Percentiles rank a stretch among this genome's conserved stretches.
These are phyloP conservation scores for Butyriboletus loyo DNA, from an alignment of 768 basidiomycete genomes.

Conservation along the genomic window DNA sequence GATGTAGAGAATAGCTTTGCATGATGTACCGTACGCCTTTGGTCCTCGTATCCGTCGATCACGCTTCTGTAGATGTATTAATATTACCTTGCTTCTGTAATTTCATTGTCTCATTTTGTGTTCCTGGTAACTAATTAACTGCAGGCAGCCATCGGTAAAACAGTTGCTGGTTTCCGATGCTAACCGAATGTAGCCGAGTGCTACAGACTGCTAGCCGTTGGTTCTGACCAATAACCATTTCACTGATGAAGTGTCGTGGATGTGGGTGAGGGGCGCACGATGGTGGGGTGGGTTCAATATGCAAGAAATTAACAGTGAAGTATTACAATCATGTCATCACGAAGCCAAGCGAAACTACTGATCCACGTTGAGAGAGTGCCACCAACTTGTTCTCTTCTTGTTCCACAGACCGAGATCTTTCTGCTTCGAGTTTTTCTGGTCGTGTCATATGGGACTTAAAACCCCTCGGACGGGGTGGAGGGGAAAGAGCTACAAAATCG, in stretches of 20 bases:
- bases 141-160: too few species aligned
- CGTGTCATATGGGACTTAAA: conserved; percentile 44
- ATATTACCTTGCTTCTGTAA: conserved; percentile 3
- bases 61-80: conserved; percentile 19
- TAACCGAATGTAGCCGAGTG: too few species aligned
- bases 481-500: conserved; percentile 53
- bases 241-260: neutral
- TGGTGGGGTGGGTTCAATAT: neutral
- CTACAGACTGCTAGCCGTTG: too few species aligned
- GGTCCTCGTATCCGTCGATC: neutral
- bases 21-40: conserved; percentile 38
- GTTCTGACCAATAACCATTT: too few species aligned
- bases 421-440: conserved; percentile 9
- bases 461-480: conserved; percentile 64
- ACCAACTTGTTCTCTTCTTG: conserved; percentile 17
- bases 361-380: conserved; percentile 48
- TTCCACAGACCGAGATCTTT: conserved; percentile 7
- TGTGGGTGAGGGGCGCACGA: neutral
- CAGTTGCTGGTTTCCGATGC: too few species aligned
- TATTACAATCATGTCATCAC: conserved; percentile 37
- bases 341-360: conserved; percentile 52
- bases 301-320: conserved; percentile 15
- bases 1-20: conserved; percentile 96
- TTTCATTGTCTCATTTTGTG: neutral
- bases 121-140: neutral